Percentiles rank a stretch among this genome's conserved stretches.
These are phyloP conservation scores for Musa itinerans DNA, from an alignment of 176 grass and related monocot species.

Conservation along the genomic window DNA sequence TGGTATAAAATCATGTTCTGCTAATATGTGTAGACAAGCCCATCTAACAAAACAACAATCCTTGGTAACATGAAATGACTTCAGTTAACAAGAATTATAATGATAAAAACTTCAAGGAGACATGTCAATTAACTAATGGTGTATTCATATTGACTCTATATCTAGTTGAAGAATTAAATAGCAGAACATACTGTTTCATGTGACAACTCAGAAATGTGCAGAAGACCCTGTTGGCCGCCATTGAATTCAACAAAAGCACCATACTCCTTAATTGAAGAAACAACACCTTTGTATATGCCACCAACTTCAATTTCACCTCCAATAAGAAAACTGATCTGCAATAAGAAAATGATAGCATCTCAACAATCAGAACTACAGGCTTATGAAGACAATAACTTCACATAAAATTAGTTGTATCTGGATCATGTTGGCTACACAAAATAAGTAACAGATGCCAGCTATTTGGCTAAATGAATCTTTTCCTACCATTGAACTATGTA, in stretches of 20 bases:
- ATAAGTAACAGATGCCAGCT: neutral
- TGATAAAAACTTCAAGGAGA: neutral
- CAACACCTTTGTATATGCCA: slow-evolving; percentile 63
- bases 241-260: slow-evolving; percentile 97
- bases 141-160: neutral
- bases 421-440: neutral
- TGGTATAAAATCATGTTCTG: too few relatives aligned
- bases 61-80: neutral
- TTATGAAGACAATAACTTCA: neutral
- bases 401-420: neutral
- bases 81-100: neutral
- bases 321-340: slow-evolving; percentile 82
- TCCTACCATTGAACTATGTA: too few relatives aligned
- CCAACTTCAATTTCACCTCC: slow-evolving; percentile 87
- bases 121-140: neutral
- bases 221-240: slow-evolving; percentile 90
- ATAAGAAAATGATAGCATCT: neutral
- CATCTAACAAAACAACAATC: too few relatives aligned
- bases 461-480: neutral
- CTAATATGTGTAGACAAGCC: too few relatives aligned
- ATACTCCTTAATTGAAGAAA: slow-evolving; percentile 88
- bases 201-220: slow-evolving; percentile 94
- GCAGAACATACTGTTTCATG: slow-evolving; percentile 66
- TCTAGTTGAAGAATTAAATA: slow-evolving; percentile 14
- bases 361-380: neutral